These are phyloP conservation scores for Pseudogymnoascus sp. DNA, from an alignment of 2,329 filamentous ascomycete species.

Conservation along the genomic window DNA sequence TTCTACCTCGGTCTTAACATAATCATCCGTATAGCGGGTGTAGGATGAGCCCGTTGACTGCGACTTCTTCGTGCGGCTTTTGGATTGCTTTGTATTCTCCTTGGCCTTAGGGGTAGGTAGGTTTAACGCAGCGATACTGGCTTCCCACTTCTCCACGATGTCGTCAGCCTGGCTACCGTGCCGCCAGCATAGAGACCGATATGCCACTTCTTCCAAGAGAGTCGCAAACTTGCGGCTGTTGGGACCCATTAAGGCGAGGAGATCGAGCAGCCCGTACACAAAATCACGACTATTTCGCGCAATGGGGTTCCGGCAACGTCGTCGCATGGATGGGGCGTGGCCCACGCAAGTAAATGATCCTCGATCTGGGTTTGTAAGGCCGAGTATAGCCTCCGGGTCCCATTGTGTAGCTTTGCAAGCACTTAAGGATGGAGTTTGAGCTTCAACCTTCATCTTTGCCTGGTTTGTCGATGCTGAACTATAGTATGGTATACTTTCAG, in stretches of 20 bases:
- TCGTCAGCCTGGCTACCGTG: background rate
- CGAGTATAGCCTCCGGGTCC: background rate
- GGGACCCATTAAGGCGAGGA: background rate
- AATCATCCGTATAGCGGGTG: background rate
- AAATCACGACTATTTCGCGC: background rate
- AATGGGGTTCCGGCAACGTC: background rate
- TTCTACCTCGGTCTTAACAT: background rate
- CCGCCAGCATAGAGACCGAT: background rate
- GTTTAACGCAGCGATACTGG: background rate
- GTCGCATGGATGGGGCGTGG: background rate
- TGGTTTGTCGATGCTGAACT: background rate
- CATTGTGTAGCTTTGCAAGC: background rate
- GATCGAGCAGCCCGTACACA: background rate
- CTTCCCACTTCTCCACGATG: background rate
- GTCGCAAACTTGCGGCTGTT: background rate
- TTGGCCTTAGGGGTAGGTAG: background rate
- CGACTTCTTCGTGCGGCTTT: background rate
- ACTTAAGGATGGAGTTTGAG: background rate
- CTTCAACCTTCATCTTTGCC: background rate
- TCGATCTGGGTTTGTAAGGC: background rate
- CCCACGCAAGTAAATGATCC: background rate
- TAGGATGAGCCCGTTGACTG: background rate
- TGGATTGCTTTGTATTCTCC: background rate
- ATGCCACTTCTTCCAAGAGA: background rate
- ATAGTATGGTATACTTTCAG: background rate